Evolutionary conservation across 352 stramenopile species (phyloP).

Genomic region (Pythium rhizo-oryzae): DNA sequence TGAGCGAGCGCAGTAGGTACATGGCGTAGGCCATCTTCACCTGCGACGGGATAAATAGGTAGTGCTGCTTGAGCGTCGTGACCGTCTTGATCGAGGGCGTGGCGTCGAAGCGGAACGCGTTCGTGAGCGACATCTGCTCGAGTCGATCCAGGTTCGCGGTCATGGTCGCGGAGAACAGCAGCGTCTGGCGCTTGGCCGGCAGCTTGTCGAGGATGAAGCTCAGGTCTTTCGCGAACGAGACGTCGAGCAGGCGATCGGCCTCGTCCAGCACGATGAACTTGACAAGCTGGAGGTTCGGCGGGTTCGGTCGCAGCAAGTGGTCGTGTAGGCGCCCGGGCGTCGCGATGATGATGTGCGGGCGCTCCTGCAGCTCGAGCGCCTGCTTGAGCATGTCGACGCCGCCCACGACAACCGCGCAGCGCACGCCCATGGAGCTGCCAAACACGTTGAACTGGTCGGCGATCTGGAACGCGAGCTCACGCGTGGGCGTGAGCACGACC

Average conservation of each 20-base stretch:
- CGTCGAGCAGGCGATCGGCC: slow-evolving; percentile 94
- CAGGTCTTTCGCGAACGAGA: slow-evolving; percentile 88
- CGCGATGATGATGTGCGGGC: slow-evolving; percentile 97
- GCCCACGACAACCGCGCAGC: slow-evolving; percentile 94
- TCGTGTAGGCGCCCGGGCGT: slow-evolving; percentile 97
- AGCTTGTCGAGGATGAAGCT: slow-evolving; percentile 85
- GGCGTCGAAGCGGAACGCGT: slow-evolving; percentile 72
- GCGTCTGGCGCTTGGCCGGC: slow-evolving; percentile 89
- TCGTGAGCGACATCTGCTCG: slow-evolving; percentile 70
- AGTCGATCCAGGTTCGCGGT: slow-evolving; percentile 90
- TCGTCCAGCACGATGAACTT: slow-evolving; percentile 98
- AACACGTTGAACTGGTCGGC: slow-evolving; percentile 97
- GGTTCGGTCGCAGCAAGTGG: slow-evolving; percentile 90
- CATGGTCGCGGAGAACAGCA: slow-evolving; percentile 98
- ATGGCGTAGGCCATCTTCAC: slow-evolving; percentile 97
- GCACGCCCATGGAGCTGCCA: slow-evolving; percentile 90
- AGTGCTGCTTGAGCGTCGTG: slow-evolving; percentile 94
- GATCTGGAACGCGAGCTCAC: slow-evolving; percentile 99
- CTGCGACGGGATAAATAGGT: slow-evolving; percentile 97
- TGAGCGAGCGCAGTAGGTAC: slow-evolving; percentile 76
- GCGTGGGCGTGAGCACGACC: slow-evolving; percentile 96
- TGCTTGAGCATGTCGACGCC: slow-evolving; percentile 96
- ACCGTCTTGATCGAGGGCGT: slow-evolving; percentile 90
- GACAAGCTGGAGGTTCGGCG: slow-evolving; percentile 89
- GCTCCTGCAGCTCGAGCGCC: slow-evolving; percentile 82